Base-by-base conservation (phyloP, 2,329 filamentous ascomycete species). In the Neodidymelliopsis sp. region DNA sequence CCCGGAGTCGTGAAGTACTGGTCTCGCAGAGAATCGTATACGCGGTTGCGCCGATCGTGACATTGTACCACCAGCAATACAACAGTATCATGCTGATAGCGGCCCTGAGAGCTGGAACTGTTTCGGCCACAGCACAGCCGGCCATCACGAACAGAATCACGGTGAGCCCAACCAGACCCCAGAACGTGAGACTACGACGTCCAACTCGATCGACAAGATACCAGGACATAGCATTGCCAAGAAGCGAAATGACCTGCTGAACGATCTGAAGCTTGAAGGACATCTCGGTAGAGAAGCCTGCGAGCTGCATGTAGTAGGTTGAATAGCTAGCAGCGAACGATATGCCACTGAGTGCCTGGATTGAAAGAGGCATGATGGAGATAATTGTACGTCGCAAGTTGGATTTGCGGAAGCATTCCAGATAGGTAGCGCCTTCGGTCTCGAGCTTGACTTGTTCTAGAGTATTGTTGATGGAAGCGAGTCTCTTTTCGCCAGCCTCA, bases 21-120 rank as follows among this genome's bases (percentile, higher is more conserved):
- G 95, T 74, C 70, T 96, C 91, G 2, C 87, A 83, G 4, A 95
- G 89, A 7, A 96, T 82, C 0, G 90, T 91, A 75, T 93, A 96
- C 71, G 87, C 90, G 6, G 95, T 89, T 0, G 91, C 92, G 19
- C 91, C 91, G 31, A 96, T 89, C 0, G 89, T 89, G 28, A 91
- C 77, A 69, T 95, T 89, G 73, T 95, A 96, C 65, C 87, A 83
- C 30, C 92, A 75, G 0, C 90, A 53, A 45, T 56, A 62, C 8
- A 57, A n/a, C 9, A 67, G 37, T 31, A 65, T 57, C 46, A 66
- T 49, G 8, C 39, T 59, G 46, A 2, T 49, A 51, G 48, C 59
- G 61, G 22, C 54, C 50, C 18, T 57, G 50, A 59, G 88, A 79
- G 1, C 73, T 61, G 0, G 81, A 76, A 39, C 43, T 28, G 16